Evolutionary conservation across 345 rosid species (phyloP), one percentile per base, ranked within the genome.

Genomic region (Eucalyptus regnans): DNA sequence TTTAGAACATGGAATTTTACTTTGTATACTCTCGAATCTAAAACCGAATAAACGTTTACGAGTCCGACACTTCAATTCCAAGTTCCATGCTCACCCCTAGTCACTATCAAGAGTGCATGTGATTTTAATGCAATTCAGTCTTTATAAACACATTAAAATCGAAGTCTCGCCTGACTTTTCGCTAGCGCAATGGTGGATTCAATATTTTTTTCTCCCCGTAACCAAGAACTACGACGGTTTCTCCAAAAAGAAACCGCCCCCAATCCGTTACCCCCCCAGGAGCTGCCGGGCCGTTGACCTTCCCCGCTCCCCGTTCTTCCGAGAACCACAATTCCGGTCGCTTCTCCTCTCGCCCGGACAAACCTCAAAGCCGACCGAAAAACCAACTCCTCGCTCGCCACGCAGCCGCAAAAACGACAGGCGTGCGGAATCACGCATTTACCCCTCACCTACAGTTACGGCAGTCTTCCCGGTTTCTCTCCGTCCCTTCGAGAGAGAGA

Each of bases 1-100:
- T 20, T 52, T 52, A 52, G 58, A 52, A 20, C 10, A 52, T 20
- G 1, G 22, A 52, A 52, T 52, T 0, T 8, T 18, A 33, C 9
- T 52, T 0, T 8, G 2, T 52, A 20, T 52, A 52, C 5, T 52
- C 1, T 3, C 0, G 1, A 52, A 52, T 1, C 25, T 52, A 52
- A 20, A 3, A 52, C 4, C 4, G 10, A 4, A 20, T 52, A 52
- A 3, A 0, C 8, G 1, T 20, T 1, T 0, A 20, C 0, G 0
- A 5, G 25, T 20, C 25, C 1, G 5, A 1, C 2, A 50, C 2
- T 13, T 13, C 2, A 0, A 1, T 50, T 50, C 16, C 6, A 50
- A 0, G 6, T 50, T 50, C 3, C 10, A 52, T 52, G 58, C 10
- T 52, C 1, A 20, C 8, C 22, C 10, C 3, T 23, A 1, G 1